Evolutionary conservation across 495 filamentous ascomycete species (phyloP).

Genomic region (Penicillium alfredii): DNA sequence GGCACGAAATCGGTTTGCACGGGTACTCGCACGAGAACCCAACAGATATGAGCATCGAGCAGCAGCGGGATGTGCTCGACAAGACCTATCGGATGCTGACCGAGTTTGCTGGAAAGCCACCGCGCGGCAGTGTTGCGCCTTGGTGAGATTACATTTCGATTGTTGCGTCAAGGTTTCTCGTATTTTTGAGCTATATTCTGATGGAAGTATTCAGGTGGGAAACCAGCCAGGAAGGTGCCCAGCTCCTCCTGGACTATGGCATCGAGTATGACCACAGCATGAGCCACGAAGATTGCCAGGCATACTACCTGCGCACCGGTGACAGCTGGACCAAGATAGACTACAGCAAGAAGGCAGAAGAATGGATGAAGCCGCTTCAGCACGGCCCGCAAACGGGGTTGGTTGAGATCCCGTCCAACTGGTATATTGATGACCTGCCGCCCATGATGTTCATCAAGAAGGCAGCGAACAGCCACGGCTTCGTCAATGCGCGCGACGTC

Average conservation of each 20-base stretch:
- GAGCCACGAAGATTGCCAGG: conserved; percentile 59
- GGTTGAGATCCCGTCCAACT: conserved; percentile 61
- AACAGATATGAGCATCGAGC: conserved; percentile 66
- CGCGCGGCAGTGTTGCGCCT: conserved; percentile 59
- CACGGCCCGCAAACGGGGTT: conserved; percentile 47
- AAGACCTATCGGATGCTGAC: conserved; percentile 68
- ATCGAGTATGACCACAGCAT: conserved; percentile 66
- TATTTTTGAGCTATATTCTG: no score
- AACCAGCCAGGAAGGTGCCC: conserved; percentile 57
- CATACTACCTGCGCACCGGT: conserved; percentile 56
- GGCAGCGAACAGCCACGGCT: conserved; percentile 51
- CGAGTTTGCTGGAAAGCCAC: conserved; percentile 69
- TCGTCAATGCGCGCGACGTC: conserved; percentile 52
- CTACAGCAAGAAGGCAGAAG: conserved; percentile 49
- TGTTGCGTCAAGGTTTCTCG: no score
- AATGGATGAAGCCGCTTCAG: conserved; percentile 61
- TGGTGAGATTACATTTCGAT: conserved; percentile 20
- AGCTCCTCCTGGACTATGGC: conserved; percentile 60
- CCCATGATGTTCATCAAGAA: conserved; percentile 59
- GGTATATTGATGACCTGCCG: conserved; percentile 61
- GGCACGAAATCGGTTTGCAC: conserved; percentile 73
- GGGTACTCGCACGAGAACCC: conserved; percentile 76
- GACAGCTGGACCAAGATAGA: conserved; percentile 58
- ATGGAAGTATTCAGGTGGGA: conserved; percentile 50
- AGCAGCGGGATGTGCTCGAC: conserved; percentile 70